Evolutionary conservation across 768 basidiomycete genomes (phyloP).

Genomic region (Cubamyces lactineus): DNA sequence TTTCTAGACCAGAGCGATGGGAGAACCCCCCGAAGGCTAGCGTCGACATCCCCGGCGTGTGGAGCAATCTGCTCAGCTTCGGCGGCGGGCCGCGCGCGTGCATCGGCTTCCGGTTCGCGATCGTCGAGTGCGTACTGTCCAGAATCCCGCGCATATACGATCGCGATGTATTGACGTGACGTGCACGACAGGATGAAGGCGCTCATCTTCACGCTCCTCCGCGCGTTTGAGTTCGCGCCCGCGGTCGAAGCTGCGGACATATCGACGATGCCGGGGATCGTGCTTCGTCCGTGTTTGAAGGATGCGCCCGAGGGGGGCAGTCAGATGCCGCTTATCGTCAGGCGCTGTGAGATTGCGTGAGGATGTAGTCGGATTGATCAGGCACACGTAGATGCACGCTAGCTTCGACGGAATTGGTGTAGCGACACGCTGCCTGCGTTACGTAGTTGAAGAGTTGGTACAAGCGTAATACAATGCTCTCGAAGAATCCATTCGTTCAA

Average conservation of each 20-base stretch:
- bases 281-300: constrained; percentile 31
- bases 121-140: constrained; percentile 55
- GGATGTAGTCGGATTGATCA: not conserved
- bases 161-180: not conserved
- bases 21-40: constrained; percentile 46
- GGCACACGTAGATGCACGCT: too few relatives aligned
- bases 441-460: too few relatives aligned
- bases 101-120: constrained; percentile 67
- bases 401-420: too few relatives aligned
- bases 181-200: constrained; percentile 35
- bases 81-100: constrained; percentile 68
- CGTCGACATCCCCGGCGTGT: constrained; percentile 57
- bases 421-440: too few relatives aligned
- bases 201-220: constrained; percentile 37
- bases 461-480: too few relatives aligned
- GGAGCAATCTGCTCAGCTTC: constrained; percentile 63
- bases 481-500: too few relatives aligned
- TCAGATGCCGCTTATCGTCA: constrained; percentile 32
- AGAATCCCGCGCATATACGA: too few relatives aligned
- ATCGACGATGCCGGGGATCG: constrained; percentile 22
- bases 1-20: constrained; percentile 67
- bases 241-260: constrained; percentile 32
- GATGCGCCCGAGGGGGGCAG: constrained; percentile 21
- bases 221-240: constrained; percentile 37
- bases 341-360: constrained; percentile 10